Evolutionary conservation across 371 early-diverging fungal genomes (phyloP).

Genomic region (Chytridium lagenaria): DNA sequence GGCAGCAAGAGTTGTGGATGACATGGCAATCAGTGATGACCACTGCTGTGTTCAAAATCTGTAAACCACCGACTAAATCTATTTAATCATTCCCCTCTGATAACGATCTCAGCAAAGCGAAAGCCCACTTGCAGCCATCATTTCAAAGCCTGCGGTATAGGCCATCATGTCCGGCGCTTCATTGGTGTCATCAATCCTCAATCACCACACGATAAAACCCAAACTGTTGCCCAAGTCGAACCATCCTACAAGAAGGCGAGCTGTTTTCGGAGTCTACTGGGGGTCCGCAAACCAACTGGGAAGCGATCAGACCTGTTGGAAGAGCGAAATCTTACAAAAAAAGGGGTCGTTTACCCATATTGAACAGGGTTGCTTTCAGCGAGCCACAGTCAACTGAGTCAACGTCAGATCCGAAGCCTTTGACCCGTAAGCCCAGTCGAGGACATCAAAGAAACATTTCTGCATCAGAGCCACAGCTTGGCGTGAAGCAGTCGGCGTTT

Average conservation of each 20-base stretch:
- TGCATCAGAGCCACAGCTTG: slow-evolving; percentile 6
- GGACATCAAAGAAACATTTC: slow-evolving; percentile 12
- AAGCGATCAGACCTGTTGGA: neutral
- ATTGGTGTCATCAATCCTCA: neutral
- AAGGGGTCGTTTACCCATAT: neutral
- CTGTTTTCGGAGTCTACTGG: too few species aligned
- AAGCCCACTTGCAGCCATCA: too few species aligned
- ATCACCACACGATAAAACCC: too few species aligned
- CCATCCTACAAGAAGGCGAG: neutral
- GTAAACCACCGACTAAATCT: too few species aligned
- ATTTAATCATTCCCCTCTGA: too few species aligned
- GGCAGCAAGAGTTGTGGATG: too few species aligned
- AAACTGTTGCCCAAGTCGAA: neutral
- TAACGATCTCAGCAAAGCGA: too few species aligned
- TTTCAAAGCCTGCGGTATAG: too few species aligned
- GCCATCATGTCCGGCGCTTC: neutral
- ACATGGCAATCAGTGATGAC: neutral
- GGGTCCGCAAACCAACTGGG: neutral
- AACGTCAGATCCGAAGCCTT: neutral
- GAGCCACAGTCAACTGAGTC: slow-evolving; percentile 6
- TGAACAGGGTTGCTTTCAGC: slow-evolving; percentile 9
- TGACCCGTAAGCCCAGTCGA: slow-evolving; percentile 4
- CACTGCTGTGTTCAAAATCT: neutral
- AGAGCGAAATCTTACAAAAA: slow-evolving; percentile 4
- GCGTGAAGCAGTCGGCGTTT: too few species aligned